Evolutionary conservation across 352 stramenopile species (phyloP).

Genomic region (Globisporangium parvum): DNA sequence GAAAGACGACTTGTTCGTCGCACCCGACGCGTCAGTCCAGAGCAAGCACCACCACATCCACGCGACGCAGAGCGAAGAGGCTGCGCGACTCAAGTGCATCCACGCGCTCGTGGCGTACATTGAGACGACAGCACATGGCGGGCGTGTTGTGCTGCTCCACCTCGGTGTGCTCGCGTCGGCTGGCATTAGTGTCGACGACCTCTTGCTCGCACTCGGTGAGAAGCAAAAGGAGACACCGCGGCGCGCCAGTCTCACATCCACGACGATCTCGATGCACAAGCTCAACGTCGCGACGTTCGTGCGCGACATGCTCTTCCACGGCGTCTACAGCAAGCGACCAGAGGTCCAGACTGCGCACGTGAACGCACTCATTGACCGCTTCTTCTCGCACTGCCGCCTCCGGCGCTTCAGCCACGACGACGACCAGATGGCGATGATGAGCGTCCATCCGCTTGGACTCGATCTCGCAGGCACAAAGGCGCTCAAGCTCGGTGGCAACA

Average conservation of each 20-base stretch:
- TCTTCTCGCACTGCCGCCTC: constrained; percentile 65
- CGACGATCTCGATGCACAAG: constrained; percentile 29
- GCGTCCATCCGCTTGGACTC: constrained; percentile 9
- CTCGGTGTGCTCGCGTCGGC: constrained; percentile 36
- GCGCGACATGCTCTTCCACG: constrained; percentile 71
- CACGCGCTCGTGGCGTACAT: constrained; percentile 43
- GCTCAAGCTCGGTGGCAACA: constrained; percentile 3
- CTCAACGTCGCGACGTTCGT: constrained; percentile 56
- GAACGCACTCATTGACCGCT: constrained; percentile 52
- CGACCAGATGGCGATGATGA: constrained; percentile 20
- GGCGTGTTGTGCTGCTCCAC: constrained; percentile 55
- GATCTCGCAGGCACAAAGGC: constrained; percentile 4
- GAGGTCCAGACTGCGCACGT: constrained; percentile 35
- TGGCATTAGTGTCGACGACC: constrained; percentile 44
- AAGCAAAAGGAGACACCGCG: constrained; percentile 37
- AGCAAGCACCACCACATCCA: constrained; percentile 27
- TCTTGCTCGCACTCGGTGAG: constrained; percentile 50
- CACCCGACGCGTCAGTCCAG: constrained; percentile 5
- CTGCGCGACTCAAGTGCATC: constrained; percentile 32
- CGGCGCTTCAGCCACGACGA: constrained; percentile 61
- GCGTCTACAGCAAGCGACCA: constrained; percentile 50
- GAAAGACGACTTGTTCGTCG: constrained; percentile 21
- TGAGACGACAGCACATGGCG: constrained; percentile 38
- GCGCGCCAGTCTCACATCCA: constrained; percentile 9
- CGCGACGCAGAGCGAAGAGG: constrained; percentile 25